A percentile compares a stretch with the other conserved stretches of the same genome.
Conservation (phyloP, 176 grass and related monocot genomes). For the Eremochloa ophiuroides region DNA sequence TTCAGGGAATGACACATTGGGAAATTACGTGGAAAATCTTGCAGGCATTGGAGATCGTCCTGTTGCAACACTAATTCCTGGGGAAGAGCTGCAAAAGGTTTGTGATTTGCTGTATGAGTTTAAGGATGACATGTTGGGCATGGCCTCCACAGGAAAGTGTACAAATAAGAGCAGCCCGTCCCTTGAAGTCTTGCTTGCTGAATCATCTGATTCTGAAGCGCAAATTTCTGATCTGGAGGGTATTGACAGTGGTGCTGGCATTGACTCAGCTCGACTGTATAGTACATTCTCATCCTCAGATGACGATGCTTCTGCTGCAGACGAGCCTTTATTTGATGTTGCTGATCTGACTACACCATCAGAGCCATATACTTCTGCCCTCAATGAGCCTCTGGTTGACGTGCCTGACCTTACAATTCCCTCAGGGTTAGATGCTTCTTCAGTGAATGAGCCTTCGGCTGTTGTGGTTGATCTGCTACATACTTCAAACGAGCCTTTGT, state of each 20-base stretch:
- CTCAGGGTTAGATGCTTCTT: not conserved
- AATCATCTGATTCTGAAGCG: conserved; percentile 35
- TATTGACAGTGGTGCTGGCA: not conserved
- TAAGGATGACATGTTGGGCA: conserved; percentile 29
- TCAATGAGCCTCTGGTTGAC: conserved; percentile 30
- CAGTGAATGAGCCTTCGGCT: not conserved
- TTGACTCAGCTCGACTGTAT: conserved; percentile 24
- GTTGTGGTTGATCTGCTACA: conserved; percentile 4
- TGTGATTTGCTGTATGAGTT: conserved; percentile 16
- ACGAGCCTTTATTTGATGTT: conserved; percentile 21
- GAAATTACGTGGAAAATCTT: conserved; percentile 18
- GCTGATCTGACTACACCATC: not conserved
- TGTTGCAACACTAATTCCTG: not conserved
- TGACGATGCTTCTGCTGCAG: not conserved
- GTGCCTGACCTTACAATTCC: conserved; percentile 5
- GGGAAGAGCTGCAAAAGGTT: conserved; percentile 17
- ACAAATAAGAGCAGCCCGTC: conserved; percentile 23
- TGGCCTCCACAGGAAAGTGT: not conserved
- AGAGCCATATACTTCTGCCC: conserved; percentile 5
- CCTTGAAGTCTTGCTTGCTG: conserved; percentile 49
- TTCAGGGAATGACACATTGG: not conserved
- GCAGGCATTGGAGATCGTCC: conserved; percentile 2
- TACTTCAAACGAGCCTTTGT: not conserved
- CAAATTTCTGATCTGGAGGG: conserved; percentile 29
- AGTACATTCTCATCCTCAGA: conserved; percentile 37